phyloP scores from a whole-genome alignment of 495 filamentous ascomycete species.

The Aspergillus ostianus region DNA sequence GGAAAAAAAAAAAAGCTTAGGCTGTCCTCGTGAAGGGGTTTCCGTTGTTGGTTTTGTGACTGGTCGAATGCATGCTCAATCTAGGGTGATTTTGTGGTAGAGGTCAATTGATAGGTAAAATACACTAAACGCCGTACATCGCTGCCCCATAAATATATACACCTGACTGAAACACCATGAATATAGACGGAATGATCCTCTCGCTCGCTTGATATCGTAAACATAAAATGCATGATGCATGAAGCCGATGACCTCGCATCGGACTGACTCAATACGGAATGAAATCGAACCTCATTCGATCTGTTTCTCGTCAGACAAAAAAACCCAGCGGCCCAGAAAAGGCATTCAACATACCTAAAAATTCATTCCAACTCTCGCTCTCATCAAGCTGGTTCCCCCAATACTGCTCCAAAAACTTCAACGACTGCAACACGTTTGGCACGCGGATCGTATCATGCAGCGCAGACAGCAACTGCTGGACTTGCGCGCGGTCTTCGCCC shows the following conservation, averaged over 20 bases:
- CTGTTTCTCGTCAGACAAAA: conserved; percentile 25
- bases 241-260: background rate
- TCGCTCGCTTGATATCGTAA: conserved; percentile 18
- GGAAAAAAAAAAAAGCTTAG: too few relatives aligned
- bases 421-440: conserved; percentile 46
- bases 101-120: too few relatives aligned
- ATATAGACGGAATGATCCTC: background rate
- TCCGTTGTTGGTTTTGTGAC: too few relatives aligned
- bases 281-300: conserved; percentile 48
- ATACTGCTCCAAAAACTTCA: conserved; percentile 45
- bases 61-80: too few relatives aligned
- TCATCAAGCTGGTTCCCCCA: conserved; percentile 39
- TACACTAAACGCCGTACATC: background rate
- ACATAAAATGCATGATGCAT: conserved; percentile 11
- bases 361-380: conserved; percentile 47
- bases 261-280: conserved; percentile 38
- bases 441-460: conserved; percentile 46
- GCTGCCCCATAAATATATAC: background rate
- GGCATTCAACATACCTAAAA: conserved; percentile 32
- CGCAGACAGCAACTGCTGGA: conserved; percentile 33
- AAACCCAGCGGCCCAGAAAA: background rate
- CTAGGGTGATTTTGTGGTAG: too few relatives aligned
- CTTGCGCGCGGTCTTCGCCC: conserved; percentile 38
- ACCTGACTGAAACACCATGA: background rate
- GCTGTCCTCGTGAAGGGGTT: too few relatives aligned